Evolutionary conservation across 1,284 basidiomycete genomes (phyloP).

Genomic region (Sporisorium scitamineum): DNA sequence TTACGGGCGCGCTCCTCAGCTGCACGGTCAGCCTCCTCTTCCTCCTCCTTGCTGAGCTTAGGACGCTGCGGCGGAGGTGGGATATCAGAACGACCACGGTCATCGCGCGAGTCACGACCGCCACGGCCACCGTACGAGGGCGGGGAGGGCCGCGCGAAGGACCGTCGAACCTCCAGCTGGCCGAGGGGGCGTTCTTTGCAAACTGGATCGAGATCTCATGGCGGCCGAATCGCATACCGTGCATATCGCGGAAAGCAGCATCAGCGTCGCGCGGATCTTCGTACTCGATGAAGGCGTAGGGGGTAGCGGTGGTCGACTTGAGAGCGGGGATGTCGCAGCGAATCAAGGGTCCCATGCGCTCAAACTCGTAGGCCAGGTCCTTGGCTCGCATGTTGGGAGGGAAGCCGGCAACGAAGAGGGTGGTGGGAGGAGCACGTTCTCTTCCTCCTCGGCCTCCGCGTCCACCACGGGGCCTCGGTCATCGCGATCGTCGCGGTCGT

Average conservation of each 20-base stretch:
- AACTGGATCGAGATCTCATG: constrained; percentile 60
- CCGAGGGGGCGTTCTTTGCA: constrained; percentile 61
- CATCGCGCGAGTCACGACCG: constrained; percentile 35
- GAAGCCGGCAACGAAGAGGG: constrained; percentile 59
- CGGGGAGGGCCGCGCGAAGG: constrained; percentile 44
- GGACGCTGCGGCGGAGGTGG: constrained; percentile 31
- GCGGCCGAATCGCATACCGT: constrained; percentile 60
- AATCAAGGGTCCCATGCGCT: constrained; percentile 59
- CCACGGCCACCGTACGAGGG: constrained; percentile 40
- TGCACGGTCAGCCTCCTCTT: constrained; percentile 50
- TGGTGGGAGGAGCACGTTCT: constrained; percentile 45
- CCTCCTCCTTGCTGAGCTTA: constrained; percentile 36
- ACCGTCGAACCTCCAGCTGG: constrained; percentile 59
- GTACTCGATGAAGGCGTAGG: constrained; percentile 65
- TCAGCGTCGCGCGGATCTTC: constrained; percentile 62
- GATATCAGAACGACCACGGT: constrained; percentile 21
- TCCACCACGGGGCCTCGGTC: constrained; percentile 36
- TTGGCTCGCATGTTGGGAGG: constrained; percentile 61
- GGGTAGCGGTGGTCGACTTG: constrained; percentile 49
- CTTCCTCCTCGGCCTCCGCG: constrained; percentile 29
- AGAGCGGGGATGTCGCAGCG: constrained; percentile 65
- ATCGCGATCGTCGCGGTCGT: constrained; percentile 45
- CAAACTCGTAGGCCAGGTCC: constrained; percentile 65
- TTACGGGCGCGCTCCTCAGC: constrained; percentile 50
- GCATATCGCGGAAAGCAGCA: constrained; percentile 60